These are phyloP conservation scores for Primulina huaijiensis DNA, from an alignment of 257 asterid species.

Conservation along the genomic window DNA sequence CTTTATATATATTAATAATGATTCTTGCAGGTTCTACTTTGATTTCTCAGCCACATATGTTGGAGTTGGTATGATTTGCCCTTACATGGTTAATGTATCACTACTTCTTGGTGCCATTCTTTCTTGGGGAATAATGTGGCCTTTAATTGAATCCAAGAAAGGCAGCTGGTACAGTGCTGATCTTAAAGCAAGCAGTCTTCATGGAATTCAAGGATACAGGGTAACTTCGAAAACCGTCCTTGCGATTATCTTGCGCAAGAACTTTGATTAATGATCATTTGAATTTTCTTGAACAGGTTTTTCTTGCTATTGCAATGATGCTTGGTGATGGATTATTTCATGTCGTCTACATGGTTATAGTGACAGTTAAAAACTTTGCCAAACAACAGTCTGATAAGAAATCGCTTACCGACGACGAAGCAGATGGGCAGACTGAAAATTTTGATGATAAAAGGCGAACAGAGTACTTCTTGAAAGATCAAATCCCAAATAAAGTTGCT, in stretches of 20 bases:
- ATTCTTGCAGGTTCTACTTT: constrained; percentile 41
- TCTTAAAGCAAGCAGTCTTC: constrained; percentile 26
- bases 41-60: constrained; percentile 62
- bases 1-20: constrained; percentile 2
- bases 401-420: not conserved
- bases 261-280: not conserved
- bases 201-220: constrained; percentile 52
- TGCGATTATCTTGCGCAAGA: not conserved
- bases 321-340: constrained; percentile 55
- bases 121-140: constrained; percentile 64
- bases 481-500: constrained; percentile 50
- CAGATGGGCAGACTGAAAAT: not conserved
- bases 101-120: constrained; percentile 45
- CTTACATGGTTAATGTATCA: constrained; percentile 48
- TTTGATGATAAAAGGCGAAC: constrained; percentile 26
- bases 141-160: constrained; percentile 35
- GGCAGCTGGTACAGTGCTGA: constrained; percentile 44
- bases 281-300: constrained; percentile 25
- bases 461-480: constrained; percentile 49
- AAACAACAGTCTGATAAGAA: not conserved
- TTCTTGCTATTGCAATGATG: constrained; percentile 45
- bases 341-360: constrained; percentile 30
- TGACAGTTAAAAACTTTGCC: constrained; percentile 13
- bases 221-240: constrained; percentile 19
- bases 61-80: constrained; percentile 66